These are phyloP conservation scores for Aspergillus egyptiacus DNA, from an alignment of 495 filamentous ascomycete genomes.

Conservation along the genomic window DNA sequence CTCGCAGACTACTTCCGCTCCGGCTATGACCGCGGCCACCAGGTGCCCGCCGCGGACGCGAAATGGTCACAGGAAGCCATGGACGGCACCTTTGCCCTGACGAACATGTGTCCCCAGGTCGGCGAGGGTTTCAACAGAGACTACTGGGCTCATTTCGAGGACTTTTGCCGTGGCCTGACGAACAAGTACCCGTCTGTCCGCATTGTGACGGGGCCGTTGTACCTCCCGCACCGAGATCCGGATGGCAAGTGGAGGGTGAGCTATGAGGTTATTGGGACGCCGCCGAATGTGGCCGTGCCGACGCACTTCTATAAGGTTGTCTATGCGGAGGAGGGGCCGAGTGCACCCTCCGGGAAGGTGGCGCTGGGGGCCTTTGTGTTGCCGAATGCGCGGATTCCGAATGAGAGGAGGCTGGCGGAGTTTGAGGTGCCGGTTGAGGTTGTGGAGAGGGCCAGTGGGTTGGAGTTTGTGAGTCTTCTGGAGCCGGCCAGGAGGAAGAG, in stretches of 20 bases:
- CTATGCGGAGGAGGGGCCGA: conserved; percentile 78
- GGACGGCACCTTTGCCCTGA: conserved; percentile 86
- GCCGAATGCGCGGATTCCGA: conserved; percentile 86
- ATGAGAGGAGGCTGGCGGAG: conserved; percentile 73
- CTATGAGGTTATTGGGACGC: conserved; percentile 95
- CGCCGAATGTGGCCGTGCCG: conserved; percentile 91
- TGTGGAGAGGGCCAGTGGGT: conserved; percentile 81
- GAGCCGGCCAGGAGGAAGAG: conserved; percentile 65
- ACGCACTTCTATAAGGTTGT: conserved; percentile 99
- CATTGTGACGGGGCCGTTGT: conserved; percentile 89
- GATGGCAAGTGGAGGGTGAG: conserved; percentile 93
- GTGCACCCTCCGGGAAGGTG: conserved; percentile 57
- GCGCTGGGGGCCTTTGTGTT: conserved; percentile 91
- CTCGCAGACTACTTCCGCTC: conserved; percentile 89
- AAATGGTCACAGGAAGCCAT: conserved; percentile 93
- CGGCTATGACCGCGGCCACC: conserved; percentile 69
- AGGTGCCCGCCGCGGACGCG: conserved; percentile 92
- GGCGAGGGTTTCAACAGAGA: conserved; percentile 97
- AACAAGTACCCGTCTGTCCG: conserved; percentile 78
- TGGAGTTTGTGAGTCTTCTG: conserved; percentile 82
- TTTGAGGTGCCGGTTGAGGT: conserved; percentile 94
- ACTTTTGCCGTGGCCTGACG: conserved; percentile 85
- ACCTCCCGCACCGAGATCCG: conserved; percentile 73
- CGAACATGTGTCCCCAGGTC: conserved; percentile 97
- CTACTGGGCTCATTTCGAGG: conserved; percentile 98